Percentiles rank a stretch among this genome's conserved stretches.
These are phyloP conservation scores for Starmerella stellata DNA, from an alignment of 805 yeast species.

Conservation along the genomic window DNA sequence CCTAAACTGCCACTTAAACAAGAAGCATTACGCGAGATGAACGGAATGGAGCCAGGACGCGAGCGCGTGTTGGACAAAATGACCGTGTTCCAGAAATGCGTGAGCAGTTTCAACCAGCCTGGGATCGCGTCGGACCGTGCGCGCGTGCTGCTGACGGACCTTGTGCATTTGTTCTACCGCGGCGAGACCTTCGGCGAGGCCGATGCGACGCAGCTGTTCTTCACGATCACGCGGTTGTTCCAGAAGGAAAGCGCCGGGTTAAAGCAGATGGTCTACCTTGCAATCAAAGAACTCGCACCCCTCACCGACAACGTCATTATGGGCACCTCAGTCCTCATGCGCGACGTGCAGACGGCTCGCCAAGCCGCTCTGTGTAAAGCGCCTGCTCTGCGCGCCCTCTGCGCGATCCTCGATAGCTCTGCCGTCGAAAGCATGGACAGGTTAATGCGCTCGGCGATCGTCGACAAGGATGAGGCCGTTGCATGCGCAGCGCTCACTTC, in stretches of 20 bases:
- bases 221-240: conserved; percentile 82
- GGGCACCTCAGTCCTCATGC: conserved; percentile 97
- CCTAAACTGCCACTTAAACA: not conserved
- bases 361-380: conserved; percentile 65
- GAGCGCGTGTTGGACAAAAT: conserved; percentile 57
- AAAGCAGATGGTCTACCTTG: conserved; percentile 84
- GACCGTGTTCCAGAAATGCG: conserved; percentile 92
- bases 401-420: conserved; percentile 64
- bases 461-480: conserved; percentile 70
- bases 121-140: conserved; percentile 80
- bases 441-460: conserved; percentile 77
- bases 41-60: conserved; percentile 27
- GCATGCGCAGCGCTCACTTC: conserved; percentile 89
- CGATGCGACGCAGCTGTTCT: conserved; percentile 84
- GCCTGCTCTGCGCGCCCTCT: conserved; percentile 80
- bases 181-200: conserved; percentile 77
- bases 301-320: conserved; percentile 82
- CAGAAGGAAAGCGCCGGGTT: conserved; percentile 75
- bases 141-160: conserved; percentile 61
- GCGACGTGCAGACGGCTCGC: conserved; percentile 55
- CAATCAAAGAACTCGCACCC: conserved; percentile 75
- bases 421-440: conserved; percentile 90
- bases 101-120: conserved; percentile 77
- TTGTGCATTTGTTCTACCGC: conserved; percentile 60
- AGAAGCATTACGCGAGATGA: not conserved